These are phyloP conservation scores for Cladosporium sp. DNA, from an alignment of 2,329 filamentous ascomycete genomes.

Conservation along the genomic window DNA sequence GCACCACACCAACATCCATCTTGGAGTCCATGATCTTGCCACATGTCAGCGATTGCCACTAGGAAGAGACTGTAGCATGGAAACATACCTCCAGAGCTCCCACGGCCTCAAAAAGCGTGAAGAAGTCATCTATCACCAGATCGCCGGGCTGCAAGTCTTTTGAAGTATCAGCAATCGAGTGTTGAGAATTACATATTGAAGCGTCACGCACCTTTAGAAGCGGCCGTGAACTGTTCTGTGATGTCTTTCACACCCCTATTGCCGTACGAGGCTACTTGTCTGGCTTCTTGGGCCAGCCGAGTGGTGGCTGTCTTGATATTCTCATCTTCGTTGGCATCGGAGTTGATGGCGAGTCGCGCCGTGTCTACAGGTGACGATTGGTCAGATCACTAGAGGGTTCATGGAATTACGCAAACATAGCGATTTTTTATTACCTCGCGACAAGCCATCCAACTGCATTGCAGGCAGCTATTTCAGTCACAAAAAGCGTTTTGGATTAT, in stretches of 20 bases:
- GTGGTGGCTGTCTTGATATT: constrained; percentile 15
- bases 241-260: constrained; percentile 26
- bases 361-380: neutral
- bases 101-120: constrained; percentile 92
- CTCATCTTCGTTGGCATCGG: constrained; percentile 8
- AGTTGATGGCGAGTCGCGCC: constrained; percentile 12
- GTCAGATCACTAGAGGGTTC: neutral
- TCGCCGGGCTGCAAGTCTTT: constrained; percentile 65
- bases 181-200: neutral
- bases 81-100: constrained; percentile 65
- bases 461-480: neutral
- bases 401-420: too few relatives aligned
- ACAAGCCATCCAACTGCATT: constrained; percentile 13
- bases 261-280: constrained; percentile 10
- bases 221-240: constrained; percentile 31
- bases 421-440: neutral
- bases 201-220: constrained; percentile 18
- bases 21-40: constrained; percentile 94
- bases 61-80: neutral
- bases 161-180: neutral
- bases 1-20: constrained; percentile 91
- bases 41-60: constrained; percentile 1
- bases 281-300: constrained; percentile 23
- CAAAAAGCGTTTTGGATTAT: neutral
- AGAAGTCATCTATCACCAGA: constrained; percentile 87